Conservation (phyloP, 2,329 filamentous ascomycete genomes). For the Trichophyton schoenleinii region DNA sequence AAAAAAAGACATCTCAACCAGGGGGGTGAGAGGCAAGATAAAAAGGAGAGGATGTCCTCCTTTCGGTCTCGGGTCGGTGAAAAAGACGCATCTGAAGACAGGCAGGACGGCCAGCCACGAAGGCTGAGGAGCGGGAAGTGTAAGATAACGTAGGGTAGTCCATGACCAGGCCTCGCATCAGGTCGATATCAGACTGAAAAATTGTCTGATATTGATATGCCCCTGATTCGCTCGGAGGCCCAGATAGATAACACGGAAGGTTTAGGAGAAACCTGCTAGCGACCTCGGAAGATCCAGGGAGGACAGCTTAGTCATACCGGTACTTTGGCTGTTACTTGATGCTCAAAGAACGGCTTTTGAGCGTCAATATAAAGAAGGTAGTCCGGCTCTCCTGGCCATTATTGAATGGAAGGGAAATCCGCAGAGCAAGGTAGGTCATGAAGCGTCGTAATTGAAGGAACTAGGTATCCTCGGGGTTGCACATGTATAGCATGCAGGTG, state of each 20-base stretch:
- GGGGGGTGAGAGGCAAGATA: neutral
- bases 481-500: neutral
- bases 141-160: neutral
- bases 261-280: neutral
- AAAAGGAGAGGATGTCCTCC: neutral
- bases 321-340: neutral
- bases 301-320: neutral
- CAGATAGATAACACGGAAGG: conserved; percentile 3
- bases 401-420: no score
- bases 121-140: neutral
- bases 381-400: no score
- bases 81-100: conserved; percentile 1
- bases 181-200: neutral
- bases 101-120: neutral
- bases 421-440: no score
- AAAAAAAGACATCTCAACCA: neutral
- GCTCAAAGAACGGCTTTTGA: no score
- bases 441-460: no score
- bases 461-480: no score
- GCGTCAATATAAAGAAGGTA: no score
- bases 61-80: neutral
- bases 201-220: neutral
- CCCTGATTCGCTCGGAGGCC: neutral
- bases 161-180: neutral
- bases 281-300: neutral